Conservation (phyloP, 768 basidiomycete species). For the Boletus barrowsii region DNA sequence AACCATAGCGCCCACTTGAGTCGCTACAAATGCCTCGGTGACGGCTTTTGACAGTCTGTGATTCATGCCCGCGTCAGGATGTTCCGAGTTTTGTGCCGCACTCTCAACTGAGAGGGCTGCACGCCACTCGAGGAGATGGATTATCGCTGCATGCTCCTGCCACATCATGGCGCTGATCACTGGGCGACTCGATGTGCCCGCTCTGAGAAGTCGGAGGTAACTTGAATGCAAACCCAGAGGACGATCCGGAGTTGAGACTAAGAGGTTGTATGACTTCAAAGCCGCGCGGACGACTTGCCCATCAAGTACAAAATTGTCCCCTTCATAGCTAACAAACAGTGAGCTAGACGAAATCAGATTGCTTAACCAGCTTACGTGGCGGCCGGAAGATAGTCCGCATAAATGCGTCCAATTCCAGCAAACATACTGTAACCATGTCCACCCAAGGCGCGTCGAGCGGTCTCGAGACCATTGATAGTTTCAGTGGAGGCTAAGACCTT, state of each 20-base stretch:
- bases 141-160: constrained; percentile 38
- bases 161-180: constrained; percentile 27
- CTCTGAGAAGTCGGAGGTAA: constrained; percentile 55
- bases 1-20: constrained; percentile 50
- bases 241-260: constrained; percentile 26
- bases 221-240: constrained; percentile 18
- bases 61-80: constrained; percentile 50
- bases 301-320: constrained; percentile 77
- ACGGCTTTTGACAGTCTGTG: constrained; percentile 61
- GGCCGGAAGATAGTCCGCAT: constrained; percentile 62
- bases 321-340: constrained; percentile 53
- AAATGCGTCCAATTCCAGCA: constrained; percentile 61
- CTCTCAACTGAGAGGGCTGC: constrained; percentile 56
- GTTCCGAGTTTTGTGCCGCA: constrained; percentile 35
- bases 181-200: constrained; percentile 16
- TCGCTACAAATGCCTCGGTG: constrained; percentile 67
- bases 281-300: constrained; percentile 72
- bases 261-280: constrained; percentile 55
- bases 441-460: constrained; percentile 66
- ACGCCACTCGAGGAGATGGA: constrained; percentile 59
- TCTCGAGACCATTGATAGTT: constrained; percentile 59
- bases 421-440: constrained; percentile 76
- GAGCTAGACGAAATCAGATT: background rate
- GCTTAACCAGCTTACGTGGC: constrained; percentile 47
- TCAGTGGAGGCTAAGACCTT: constrained; percentile 57